Conservation (phyloP, 1,284 basidiomycete species). For the Cutaneotrichosporon sp. region DNA sequence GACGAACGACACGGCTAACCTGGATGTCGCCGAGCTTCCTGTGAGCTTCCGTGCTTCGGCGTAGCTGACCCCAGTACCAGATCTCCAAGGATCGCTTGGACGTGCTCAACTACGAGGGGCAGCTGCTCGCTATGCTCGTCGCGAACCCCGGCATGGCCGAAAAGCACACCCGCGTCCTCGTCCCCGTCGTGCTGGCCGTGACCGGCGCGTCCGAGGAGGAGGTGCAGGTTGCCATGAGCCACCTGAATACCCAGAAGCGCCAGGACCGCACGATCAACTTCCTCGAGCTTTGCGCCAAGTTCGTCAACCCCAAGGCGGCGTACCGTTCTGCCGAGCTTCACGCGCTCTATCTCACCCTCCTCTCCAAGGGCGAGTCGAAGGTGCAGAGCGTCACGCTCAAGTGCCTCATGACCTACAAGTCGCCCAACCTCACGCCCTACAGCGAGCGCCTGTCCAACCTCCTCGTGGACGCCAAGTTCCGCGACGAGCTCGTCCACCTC, state of each 20-base stretch:
- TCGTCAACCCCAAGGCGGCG: slow-evolving; percentile 86
- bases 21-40: slow-evolving; percentile 39
- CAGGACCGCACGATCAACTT: slow-evolving; percentile 64
- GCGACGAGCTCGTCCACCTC: slow-evolving; percentile 80
- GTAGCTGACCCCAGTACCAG: slow-evolving; percentile 59
- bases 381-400: slow-evolving; percentile 77
- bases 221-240: slow-evolving; percentile 20
- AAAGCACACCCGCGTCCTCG: slow-evolving; percentile 76
- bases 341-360: slow-evolving; percentile 68
- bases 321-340: slow-evolving; percentile 69
- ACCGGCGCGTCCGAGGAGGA: slow-evolving; percentile 23
- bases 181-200: slow-evolving; percentile 70
- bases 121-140: slow-evolving; percentile 70
- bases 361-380: slow-evolving; percentile 80
- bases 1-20: slow-evolving; percentile 25
- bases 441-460: slow-evolving; percentile 69
- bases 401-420: slow-evolving; percentile 84
- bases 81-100: slow-evolving; percentile 70
- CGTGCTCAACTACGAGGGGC: slow-evolving; percentile 70
- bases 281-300: slow-evolving; percentile 85
- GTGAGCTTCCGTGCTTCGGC: slow-evolving; percentile 25
- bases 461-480: slow-evolving; percentile 82
- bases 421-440: slow-evolving; percentile 65
- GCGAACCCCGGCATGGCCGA: slow-evolving; percentile 72
- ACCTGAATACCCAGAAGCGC: slow-evolving; percentile 49